Base-by-base conservation (phyloP, 371 early-diverging fungal genomes). In the Syncephalis plumigaleata region DNA sequence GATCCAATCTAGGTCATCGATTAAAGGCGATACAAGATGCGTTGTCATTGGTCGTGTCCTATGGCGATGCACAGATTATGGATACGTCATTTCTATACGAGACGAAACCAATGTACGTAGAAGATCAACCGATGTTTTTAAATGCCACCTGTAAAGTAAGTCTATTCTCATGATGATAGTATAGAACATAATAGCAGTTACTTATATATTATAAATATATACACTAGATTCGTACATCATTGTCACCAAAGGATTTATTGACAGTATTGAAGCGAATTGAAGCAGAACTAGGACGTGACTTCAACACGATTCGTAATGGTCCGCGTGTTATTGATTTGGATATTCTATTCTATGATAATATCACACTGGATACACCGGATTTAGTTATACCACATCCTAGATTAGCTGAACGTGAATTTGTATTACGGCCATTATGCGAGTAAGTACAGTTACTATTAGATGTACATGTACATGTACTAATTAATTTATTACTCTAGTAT, bases 61-160 rank as follows among this genome's bases (percentile, higher is more conserved):
- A 65, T 17, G 59, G 65, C 2, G 48, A 52, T 13, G 71, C 75
- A 44, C 59, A 66, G 13, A 61, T 98, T 2, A 55, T 83, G n/a
- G 90, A 94, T 54, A 92, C 96, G 9, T 92, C 93, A 37, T 95
- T 87, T 63, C 58, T 98, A 50, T 98, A 98, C 61, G 91, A 95
- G 57, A 91, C 95, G 0, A 68, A 81, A 9, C 91, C 98, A 26
- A 95, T 94, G 96, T 96, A 98, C 63, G 75, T 83, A 25, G 66
- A 70, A 5, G 92, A 96, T 39, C 97, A 98, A 57, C 87, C 91
- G 5, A 55, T 66, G 17, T 98, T 96, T 58, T 56, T 98, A 45
- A 98, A 98, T 50, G 87, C 73, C 2, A 90, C 75, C 0, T 80
- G 79, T 60, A 87, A 88, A 61, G 78, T 90, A 55, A 62, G 45